Evolutionary conservation across 169 alveolate genomes (phyloP).

Genomic region (Babesia caballi): DNA sequence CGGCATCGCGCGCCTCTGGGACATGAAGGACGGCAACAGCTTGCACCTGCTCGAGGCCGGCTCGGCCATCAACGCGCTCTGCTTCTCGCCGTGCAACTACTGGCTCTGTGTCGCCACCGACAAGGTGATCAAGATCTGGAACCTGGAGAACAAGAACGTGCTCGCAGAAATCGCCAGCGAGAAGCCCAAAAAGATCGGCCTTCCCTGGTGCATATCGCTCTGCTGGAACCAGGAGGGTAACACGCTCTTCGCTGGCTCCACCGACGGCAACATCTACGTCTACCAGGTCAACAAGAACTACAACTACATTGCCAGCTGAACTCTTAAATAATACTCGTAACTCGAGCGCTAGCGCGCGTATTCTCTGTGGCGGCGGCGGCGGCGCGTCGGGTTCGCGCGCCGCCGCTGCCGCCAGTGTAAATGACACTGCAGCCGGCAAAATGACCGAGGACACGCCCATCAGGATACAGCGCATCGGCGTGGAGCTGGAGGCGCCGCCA

Average conservation of each 20-base stretch:
- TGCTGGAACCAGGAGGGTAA: slow-evolving; percentile 93
- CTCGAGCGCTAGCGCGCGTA: neutral
- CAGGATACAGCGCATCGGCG: slow-evolving; percentile 45
- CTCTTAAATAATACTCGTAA: neutral
- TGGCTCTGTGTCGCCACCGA: slow-evolving; percentile 96
- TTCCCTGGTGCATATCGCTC: slow-evolving; percentile 92
- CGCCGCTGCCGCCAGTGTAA: neutral
- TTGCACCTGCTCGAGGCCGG: slow-evolving; percentile 90
- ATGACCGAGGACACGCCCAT: slow-evolving; percentile 44
- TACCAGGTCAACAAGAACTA: slow-evolving; percentile 79
- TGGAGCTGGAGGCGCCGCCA: slow-evolving; percentile 26
- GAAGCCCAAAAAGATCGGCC: slow-evolving; percentile 86
- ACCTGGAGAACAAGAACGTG: slow-evolving; percentile 89
- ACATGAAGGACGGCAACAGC: slow-evolving; percentile 92
- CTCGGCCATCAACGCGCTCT: slow-evolving; percentile 90
- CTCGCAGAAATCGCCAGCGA: slow-evolving; percentile 88
- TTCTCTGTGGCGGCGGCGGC: neutral
- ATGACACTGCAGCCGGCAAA: neutral
- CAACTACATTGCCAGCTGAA: slow-evolving; percentile 52
- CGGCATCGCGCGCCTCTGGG: slow-evolving; percentile 94
- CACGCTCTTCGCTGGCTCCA: slow-evolving; percentile 89
- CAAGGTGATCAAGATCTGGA: slow-evolving; percentile 91
- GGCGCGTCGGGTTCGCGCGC: neutral
- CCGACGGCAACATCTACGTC: slow-evolving; percentile 88
- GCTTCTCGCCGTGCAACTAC: slow-evolving; percentile 94